Percentiles rank a stretch among this genome's conserved stretches.
Evolutionary conservation across 2,329 filamentous ascomycete species (phyloP).

Genomic region (Verticillium nubilum): DNA sequence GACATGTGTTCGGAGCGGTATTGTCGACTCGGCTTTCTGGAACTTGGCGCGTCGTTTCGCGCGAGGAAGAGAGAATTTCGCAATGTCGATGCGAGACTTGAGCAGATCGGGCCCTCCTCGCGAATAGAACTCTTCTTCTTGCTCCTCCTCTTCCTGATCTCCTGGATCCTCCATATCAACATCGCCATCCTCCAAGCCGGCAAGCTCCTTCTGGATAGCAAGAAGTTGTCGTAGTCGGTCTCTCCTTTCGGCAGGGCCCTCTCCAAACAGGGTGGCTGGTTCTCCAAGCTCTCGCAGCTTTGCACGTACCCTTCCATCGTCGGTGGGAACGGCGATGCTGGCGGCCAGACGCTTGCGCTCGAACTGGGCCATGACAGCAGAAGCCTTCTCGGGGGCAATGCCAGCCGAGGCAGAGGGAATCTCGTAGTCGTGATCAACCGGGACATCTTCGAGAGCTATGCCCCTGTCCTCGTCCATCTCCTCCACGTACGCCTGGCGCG

Average conservation of each 20-base stretch:
- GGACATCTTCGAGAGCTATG: slow-evolving; percentile 45
- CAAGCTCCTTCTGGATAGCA: slow-evolving; percentile 63
- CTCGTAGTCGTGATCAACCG: slow-evolving; percentile 76
- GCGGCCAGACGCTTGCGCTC: slow-evolving; percentile 86
- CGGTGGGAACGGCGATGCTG: slow-evolving; percentile 86
- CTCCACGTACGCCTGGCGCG: slow-evolving; percentile 91
- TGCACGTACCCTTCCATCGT: slow-evolving; percentile 79
- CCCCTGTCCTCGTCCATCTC: slow-evolving; percentile 45
- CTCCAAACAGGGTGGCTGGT: slow-evolving; percentile 90
- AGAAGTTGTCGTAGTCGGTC: slow-evolving; percentile 81
- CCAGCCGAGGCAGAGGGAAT: slow-evolving; percentile 61
- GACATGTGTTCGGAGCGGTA: slow-evolving; percentile 83
- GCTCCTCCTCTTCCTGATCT: slow-evolving; percentile 57
- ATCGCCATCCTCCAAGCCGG: slow-evolving; percentile 50
- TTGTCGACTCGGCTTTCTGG: slow-evolving; percentile 75
- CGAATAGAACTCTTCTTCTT: slow-evolving; percentile 94
- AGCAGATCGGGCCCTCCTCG: slow-evolving; percentile 70
- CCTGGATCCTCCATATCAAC: slow-evolving; percentile 54
- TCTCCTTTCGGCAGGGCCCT: slow-evolving; percentile 78
- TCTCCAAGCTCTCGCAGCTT: slow-evolving; percentile 83
- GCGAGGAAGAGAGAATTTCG: slow-evolving; percentile 75
- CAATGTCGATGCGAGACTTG: slow-evolving; percentile 71
- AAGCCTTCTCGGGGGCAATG: slow-evolving; percentile 73
- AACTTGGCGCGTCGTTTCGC: slow-evolving; percentile 71
- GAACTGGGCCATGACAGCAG: slow-evolving; percentile 81